phyloP scores from a whole-genome alignment of 108 stramenopile genomes.

The Aurantiochytrium sp. region DNA sequence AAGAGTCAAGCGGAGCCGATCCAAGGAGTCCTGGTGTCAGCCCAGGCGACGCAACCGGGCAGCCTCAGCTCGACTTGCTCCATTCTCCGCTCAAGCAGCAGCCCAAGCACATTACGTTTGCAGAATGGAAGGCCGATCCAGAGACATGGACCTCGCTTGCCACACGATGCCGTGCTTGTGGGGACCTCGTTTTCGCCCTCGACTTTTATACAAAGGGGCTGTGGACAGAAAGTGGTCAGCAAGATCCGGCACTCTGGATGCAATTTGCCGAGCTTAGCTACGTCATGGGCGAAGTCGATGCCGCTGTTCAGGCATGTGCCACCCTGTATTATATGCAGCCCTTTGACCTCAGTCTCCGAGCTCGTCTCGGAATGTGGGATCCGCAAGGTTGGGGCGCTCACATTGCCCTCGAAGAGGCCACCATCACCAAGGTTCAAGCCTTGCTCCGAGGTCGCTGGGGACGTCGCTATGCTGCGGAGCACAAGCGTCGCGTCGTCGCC shows the following conservation, averaged over 20 bases:
- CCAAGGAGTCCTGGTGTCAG: too few relatives aligned
- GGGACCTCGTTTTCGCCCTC: not conserved
- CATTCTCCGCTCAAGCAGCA: not conserved
- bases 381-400: not conserved
- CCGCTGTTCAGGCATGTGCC: not conserved
- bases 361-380: not conserved
- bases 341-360: not conserved
- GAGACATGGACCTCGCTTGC: not conserved
- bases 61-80: not conserved
- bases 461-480: not conserved
- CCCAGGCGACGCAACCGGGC: not conserved
- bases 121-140: not conserved
- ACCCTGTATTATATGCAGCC: not conserved
- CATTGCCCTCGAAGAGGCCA: conserved; percentile 1
- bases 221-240: conserved; percentile 1
- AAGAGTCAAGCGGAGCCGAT: not conserved
- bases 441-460: not conserved
- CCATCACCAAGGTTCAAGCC: conserved; percentile 7
- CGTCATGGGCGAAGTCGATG: not conserved
- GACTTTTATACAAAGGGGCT: not conserved
- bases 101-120: not conserved
- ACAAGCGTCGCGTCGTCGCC: not conserved
- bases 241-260: not conserved
- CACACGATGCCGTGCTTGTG: not conserved
- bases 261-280: not conserved